Percentiles rank a stretch among this genome's conserved stretches.
These are phyloP conservation scores for Phytopythium aichiense DNA, from an alignment of 352 stramenopile genomes.

Conservation along the genomic window DNA sequence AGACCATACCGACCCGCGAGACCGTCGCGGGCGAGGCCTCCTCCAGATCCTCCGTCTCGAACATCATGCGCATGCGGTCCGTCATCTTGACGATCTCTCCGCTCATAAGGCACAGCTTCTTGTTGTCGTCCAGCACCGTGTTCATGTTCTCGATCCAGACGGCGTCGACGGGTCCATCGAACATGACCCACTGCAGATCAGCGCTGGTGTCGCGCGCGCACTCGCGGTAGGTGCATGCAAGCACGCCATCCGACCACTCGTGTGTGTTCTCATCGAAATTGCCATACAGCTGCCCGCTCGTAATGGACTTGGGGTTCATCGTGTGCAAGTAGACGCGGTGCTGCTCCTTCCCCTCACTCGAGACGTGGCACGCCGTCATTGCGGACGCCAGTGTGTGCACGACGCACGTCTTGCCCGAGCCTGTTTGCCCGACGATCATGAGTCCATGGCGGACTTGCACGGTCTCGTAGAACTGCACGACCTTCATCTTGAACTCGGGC, in stretches of 20 bases:
- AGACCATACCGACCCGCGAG: slow-evolving; percentile 92
- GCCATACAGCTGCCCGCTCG: slow-evolving; percentile 92
- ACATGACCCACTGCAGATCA: slow-evolving; percentile 92
- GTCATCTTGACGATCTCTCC: slow-evolving; percentile 95
- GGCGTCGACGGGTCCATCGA: slow-evolving; percentile 91
- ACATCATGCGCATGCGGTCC: slow-evolving; percentile 94
- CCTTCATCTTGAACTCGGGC: slow-evolving; percentile 82
- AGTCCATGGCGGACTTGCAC: slow-evolving; percentile 93
- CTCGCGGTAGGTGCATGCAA: slow-evolving; percentile 93
- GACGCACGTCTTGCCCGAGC: slow-evolving; percentile 93
- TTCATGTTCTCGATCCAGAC: slow-evolving; percentile 98
- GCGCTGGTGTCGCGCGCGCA: slow-evolving; percentile 80
- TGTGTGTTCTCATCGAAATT: slow-evolving; percentile 94
- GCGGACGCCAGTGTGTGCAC: slow-evolving; percentile 77
- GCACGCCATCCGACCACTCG: slow-evolving; percentile 94
- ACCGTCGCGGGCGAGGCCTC: slow-evolving; percentile 88
- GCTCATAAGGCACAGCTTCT: slow-evolving; percentile 93
- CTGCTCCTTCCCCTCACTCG: slow-evolving; percentile 39
- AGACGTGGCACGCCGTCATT: slow-evolving; percentile 65
- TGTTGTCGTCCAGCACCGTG: slow-evolving; percentile 92
- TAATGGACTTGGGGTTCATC: slow-evolving; percentile 95
- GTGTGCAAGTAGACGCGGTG: slow-evolving; percentile 74
- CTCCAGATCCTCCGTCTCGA: slow-evolving; percentile 92
- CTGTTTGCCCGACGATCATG: slow-evolving; percentile 94
- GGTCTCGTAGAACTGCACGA: slow-evolving; percentile 96